Base-by-base conservation (phyloP, 257 asterid genomes). In the Lantana camara region DNA sequence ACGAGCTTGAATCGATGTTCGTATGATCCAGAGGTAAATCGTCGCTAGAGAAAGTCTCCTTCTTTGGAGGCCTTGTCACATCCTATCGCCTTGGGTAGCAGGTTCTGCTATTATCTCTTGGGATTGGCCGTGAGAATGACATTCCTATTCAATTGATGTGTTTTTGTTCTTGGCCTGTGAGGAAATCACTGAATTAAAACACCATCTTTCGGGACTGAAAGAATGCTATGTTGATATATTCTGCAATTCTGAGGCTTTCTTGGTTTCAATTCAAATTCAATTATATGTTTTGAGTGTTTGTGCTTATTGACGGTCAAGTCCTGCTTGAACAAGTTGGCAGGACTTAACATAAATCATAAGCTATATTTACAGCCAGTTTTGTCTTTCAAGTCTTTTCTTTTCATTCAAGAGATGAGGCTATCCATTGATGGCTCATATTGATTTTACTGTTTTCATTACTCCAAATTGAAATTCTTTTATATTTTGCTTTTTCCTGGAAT, bases 161-260 rank as follows among this genome's bases (percentile, higher is more conserved):
- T 27, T 27, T 27, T 5, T 27, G 32, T 14, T 16, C 17, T 3
- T 42, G 35, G 89, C 82, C 89, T 45, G 37, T 78, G 91, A 84
- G 30, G 95, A 84, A 57, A 87, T 72, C 57, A 13, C 0, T 47
- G 0, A 35, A 12, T 53, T 32, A 64, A 6, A 35, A 79, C 76
- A 87, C 95, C 88, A 84, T 87, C 92, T 84, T 87, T 87, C 92
- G 92, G 95, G 95, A 76, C 92, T 80, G 85, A 87, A 4, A 50
- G 55, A 40, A 1, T 61, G 73, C 89, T 74, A 65, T 84, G 89
- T 17, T 74, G 87, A 67, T 27, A 2, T 47, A 72, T 72, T 87
- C 89, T 84, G 91, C 86, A 82, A 87, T 87, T 87, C 95, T 84
- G 95, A 87, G 89, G 91, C 89, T 44, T 29, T 2, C 14, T n/a